Evolutionary conservation across 148 eudicot genomes (phyloP).

Genomic region (Amaranthus hypochondriacus): DNA sequence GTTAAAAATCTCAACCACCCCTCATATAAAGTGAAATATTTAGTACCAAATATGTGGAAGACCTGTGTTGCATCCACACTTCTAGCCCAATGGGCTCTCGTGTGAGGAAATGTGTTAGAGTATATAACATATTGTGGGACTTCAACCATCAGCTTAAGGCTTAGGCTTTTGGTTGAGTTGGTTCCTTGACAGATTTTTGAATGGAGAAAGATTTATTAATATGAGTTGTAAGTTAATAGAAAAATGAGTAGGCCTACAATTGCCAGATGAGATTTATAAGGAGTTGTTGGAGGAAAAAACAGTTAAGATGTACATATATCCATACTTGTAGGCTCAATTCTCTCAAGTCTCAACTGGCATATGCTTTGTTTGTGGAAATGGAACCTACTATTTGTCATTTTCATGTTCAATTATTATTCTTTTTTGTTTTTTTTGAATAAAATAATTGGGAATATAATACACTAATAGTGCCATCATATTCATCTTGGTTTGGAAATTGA

Average conservation of each 20-base stretch:
- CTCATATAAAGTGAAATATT: too few species aligned
- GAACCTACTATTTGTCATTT: slow-evolving; percentile 14
- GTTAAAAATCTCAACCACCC: too few species aligned
- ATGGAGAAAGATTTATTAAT: slow-evolving; percentile 6
- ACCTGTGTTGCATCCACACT: too few species aligned
- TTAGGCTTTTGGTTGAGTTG: too few species aligned
- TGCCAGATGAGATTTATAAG: slow-evolving; percentile 4
- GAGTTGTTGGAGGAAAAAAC: neutral
- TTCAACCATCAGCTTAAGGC: too few species aligned
- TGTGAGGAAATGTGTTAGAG: too few species aligned
- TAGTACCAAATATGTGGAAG: too few species aligned
- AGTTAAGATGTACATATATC: neutral
- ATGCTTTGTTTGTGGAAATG: slow-evolving; percentile 2
- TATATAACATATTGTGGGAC: too few species aligned
- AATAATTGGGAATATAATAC: neutral
- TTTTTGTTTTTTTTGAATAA: neutral
- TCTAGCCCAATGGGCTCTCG: too few species aligned
- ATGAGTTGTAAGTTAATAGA: slow-evolving; percentile 22
- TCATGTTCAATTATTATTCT: neutral
- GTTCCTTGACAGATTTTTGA: neutral
- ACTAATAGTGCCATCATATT: neutral
- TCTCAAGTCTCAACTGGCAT: neutral
- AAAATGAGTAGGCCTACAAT: slow-evolving; percentile 11
- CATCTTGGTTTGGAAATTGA: slow-evolving; percentile 6
- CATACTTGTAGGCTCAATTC: slow-evolving; percentile 3